A percentile compares a stretch with the other conserved stretches of the same genome.
Conservation (phyloP, 768 basidiomycete genomes). For the Boletus huronensis region DNA sequence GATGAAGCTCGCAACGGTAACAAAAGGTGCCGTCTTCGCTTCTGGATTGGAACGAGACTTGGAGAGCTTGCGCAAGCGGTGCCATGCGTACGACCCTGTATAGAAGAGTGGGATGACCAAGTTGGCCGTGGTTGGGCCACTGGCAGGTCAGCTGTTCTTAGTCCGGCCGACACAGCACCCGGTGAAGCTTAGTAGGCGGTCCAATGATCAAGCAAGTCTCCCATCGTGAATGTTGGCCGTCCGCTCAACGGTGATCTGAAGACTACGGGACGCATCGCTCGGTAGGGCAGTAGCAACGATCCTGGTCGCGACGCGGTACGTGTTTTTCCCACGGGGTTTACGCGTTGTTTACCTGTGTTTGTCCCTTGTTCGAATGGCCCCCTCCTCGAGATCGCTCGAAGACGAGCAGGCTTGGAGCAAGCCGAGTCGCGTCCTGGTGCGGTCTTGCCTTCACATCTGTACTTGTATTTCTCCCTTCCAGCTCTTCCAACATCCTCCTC, state of each 20-base stretch:
- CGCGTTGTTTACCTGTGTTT: conserved; percentile 32
- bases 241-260: too few species aligned
- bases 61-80: conserved; percentile 22
- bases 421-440: not conserved
- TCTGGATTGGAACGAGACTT: conserved; percentile 16
- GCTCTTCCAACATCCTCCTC: not conserved
- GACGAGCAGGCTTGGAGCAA: not conserved
- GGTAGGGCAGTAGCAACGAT: not conserved
- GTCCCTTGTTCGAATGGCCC: conserved; percentile 23
- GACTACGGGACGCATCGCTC: not conserved
- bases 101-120: too few species aligned
- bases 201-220: too few species aligned
- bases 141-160: too few species aligned
- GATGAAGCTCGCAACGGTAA: conserved; percentile 38
- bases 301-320: conserved; percentile 16
- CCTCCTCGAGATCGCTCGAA: not conserved
- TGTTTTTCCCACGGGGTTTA: conserved; percentile 25
- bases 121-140: too few species aligned
- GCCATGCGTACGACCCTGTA: conserved; percentile 3
- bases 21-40: conserved; percentile 18
- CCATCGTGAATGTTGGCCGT: too few species aligned
- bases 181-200: too few species aligned
- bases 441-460: conserved; percentile 10
- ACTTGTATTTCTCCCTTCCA: conserved; percentile 18
- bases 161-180: too few species aligned